Percentiles rank a stretch among this genome's conserved stretches.
Conservation (phyloP, 1,139 yeast genomes). For the Yamadazyma songkhlaensis region DNA sequence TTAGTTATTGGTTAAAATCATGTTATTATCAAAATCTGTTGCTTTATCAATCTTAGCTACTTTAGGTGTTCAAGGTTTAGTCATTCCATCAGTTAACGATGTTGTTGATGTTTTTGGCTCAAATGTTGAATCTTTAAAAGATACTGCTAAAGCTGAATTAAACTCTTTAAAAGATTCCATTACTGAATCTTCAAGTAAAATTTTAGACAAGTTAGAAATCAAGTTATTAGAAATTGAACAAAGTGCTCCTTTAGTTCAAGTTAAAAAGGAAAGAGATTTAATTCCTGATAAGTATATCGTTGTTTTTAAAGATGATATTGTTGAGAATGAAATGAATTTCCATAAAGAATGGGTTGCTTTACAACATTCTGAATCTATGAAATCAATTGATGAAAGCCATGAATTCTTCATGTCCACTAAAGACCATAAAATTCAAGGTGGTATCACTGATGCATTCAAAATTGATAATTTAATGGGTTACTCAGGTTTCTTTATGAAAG, state of each 20-base stretch:
- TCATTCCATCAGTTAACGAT: conserved; percentile 54
- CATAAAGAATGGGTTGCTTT: conserved; percentile 64
- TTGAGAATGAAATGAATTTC: conserved; percentile 35
- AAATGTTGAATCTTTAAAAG: conserved; percentile 2
- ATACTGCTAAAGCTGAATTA: neutral
- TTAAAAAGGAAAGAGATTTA: conserved; percentile 18
- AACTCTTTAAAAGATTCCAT: conserved; percentile 1
- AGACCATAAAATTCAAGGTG: conserved; percentile 42
- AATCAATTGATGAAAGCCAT: conserved; percentile 22
- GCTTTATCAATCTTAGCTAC: conserved; percentile 56
- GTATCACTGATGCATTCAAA: conserved; percentile 50
- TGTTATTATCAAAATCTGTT: conserved; percentile 49
- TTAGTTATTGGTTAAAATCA: conserved; percentile 11
- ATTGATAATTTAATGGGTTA: conserved; percentile 32
- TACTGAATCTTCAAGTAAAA: conserved; percentile 7
- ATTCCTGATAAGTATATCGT: conserved; percentile 52
- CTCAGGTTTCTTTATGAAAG: conserved; percentile 30
- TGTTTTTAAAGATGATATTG: conserved; percentile 30
- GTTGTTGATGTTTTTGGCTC: conserved; percentile 35
- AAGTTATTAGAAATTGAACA: conserved; percentile 12
- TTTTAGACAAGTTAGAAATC: conserved; percentile 12
- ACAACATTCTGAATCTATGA: conserved; percentile 37
- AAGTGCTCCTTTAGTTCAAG: conserved; percentile 15
- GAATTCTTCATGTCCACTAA: conserved; percentile 33
- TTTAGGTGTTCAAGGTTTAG: conserved; percentile 61